Evolutionary conservation across 352 stramenopile genomes (phyloP), one percentile per base, ranked within the genome.

Genomic region (Globisporangium yorkense): DNA sequence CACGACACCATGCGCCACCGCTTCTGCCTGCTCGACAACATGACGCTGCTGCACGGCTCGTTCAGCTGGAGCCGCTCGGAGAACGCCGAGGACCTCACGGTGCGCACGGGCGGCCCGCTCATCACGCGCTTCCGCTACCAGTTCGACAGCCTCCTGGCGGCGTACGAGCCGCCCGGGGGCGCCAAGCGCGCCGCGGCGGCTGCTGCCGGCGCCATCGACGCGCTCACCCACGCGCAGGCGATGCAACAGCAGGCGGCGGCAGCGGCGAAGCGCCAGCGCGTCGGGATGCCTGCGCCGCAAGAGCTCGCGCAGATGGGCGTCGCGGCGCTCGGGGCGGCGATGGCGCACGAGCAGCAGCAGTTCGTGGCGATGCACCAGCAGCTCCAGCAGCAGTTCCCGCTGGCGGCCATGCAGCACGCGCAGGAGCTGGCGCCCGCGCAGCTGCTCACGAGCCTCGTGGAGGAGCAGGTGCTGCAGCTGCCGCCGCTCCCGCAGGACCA

Each of bases 11-110:
- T 85, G 74, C 77, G 84, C 57, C 70, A 88, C 71, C 48, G 84
- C 72, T 88, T 88, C 56, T 88, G 75, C 52, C 57, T 88, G 54
- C 81, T 88, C 53, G 77, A 88, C 69, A 76, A 69, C 43, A 65
- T 62, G 5, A 73, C 71, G 18, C 60, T 88, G 51, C 59, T 88
- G 8, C 84, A 88, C 62, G 72, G 72, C n/a, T 85, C 77, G 13
- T 88, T 85, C 71, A 88, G 83, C 58, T 88, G 75, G 77, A 85
- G 77, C 63, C 75, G 73, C 31, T 74, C 84, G 50, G 75, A 74
- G 15, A 84, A 85, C 65, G 66, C 59, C 2, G 77, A 88, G 51
- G 84, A 85, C 66, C 66, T 81, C 53, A 70, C 81, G 15, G 67
- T 87, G 27, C 65, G 72, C 37, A 63, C 70, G 51, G 61, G 64